phyloP scores from a whole-genome alignment of 306 rosid species.

The Dryas octopetala region DNA sequence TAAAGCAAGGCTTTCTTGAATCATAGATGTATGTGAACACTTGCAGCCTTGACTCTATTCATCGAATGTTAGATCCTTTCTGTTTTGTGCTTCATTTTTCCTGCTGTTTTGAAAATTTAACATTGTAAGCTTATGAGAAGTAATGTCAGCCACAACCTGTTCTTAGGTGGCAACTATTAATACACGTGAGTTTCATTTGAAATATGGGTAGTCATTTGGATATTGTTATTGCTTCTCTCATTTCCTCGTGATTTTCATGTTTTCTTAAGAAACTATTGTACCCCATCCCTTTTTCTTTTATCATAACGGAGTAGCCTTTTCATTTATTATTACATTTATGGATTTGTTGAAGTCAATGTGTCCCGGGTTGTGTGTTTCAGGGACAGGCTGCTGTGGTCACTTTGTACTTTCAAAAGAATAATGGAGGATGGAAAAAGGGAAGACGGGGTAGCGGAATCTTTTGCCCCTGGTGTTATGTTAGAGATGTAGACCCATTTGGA shows the following conservation, averaged over 20 bases:
- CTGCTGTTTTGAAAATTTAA: not conserved
- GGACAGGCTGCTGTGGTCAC: not conserved
- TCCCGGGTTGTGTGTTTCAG: conserved; percentile 1
- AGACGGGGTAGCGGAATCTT: not conserved
- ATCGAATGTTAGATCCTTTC: not conserved
- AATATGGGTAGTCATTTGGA: not conserved
- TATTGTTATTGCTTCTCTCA: not conserved
- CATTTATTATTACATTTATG: not conserved
- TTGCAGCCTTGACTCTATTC: not conserved
- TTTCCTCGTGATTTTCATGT: not conserved
- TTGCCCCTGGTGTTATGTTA: not conserved
- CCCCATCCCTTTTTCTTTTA: too few species aligned
- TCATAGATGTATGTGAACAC: conserved; percentile 23
- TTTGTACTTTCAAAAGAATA: not conserved
- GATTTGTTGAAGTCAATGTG: not conserved
- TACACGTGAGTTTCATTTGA: not conserved
- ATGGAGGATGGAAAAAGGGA: not conserved
- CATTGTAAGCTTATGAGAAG: not conserved
- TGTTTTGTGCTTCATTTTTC: not conserved
- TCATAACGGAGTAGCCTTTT: not conserved
- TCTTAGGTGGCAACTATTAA: not conserved
- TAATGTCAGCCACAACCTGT: not conserved
- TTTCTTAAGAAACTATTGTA: not conserved
- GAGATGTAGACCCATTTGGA: not conserved
- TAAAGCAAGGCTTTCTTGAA: conserved; percentile 49